phyloP scores from a whole-genome alignment of 768 basidiomycete species.

The Rhodotorula diobovata region DNA sequence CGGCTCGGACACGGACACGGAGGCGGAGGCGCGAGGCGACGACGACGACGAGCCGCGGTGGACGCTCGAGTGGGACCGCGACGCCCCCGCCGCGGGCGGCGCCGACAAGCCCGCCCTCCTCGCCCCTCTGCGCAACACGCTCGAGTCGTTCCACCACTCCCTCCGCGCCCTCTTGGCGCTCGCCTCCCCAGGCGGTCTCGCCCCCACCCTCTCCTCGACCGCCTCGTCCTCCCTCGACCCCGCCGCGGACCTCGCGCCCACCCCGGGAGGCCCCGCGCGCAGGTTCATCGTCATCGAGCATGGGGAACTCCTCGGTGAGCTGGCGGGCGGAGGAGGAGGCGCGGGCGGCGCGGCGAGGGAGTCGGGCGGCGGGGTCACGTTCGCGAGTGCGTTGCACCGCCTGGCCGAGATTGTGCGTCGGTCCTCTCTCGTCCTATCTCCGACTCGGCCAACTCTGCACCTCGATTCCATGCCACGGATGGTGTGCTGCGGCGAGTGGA shows the following conservation, averaged over 20 bases:
- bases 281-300: constrained; percentile 29
- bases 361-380: constrained; percentile 32
- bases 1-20: not conserved
- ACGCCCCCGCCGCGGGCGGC: too few relatives aligned
- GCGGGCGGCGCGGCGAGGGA: constrained; percentile 26
- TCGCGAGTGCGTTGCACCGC: constrained; percentile 25
- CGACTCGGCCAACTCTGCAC: too few relatives aligned
- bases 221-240: not conserved
- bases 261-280: not conserved
- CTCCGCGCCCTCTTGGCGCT: constrained; percentile 14
- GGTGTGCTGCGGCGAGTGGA: too few relatives aligned
- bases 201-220: not conserved
- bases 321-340: constrained; percentile 2
- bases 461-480: too few relatives aligned
- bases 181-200: not conserved
- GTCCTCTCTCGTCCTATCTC: not conserved
- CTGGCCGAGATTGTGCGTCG: constrained; percentile 20
- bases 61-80: constrained; percentile 25
- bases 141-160: constrained; percentile 29
- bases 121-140: constrained; percentile 25
- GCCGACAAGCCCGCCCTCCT: not conserved
- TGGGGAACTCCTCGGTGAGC: constrained; percentile 28
- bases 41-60: not conserved
- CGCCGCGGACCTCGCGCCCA: not conserved
- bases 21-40: not conserved